Base-by-base conservation (phyloP, 1,139 yeast species). In the Lodderomyces pseudojiufengensis region DNA sequence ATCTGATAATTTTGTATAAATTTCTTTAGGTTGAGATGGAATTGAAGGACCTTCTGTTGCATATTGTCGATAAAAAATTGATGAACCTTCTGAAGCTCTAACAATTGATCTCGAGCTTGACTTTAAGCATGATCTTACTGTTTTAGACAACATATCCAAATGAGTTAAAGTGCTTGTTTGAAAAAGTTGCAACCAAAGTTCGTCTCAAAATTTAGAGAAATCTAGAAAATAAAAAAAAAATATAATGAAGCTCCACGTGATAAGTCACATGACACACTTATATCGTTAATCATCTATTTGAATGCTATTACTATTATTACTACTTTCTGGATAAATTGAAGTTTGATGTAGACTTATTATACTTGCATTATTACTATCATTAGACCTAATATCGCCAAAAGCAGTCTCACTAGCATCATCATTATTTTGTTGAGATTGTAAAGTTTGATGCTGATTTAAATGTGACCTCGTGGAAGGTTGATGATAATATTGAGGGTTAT, bases 1-100 rank as follows among this genome's bases (percentile, higher is more conserved):
- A 49, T 83, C 84, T 26, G 74, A 61, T 29, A 81, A 54, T 43
- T 70, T 71, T 40, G 87, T 80, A 51, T 54, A 63, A 7, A 65
- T 53, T 48, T 70, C 73, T 16, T 51, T 47, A 4, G 74, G 71
- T 10, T 26, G 18, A 18, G 39, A 30, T 24, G 42, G 14, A 25
- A 14, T 12, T 20, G 36, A 13, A 10, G 36, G 12, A 24, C 35
- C 24, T 9, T 10, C 8, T 15, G 31, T 32, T 10, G 14, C 18
- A 3, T 15, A 16, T 32, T 31, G 30, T 21, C 32, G 24, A 7
- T 22, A 4, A 24, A 18, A 6, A 7, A 16, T 7, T 12, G 30
- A 8, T 7, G 15, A 10, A 8, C 10, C 15, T 16, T 22, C 13
- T 21, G 24, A 21, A 9, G 23, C 24, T 7, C 24, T 18, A 13